Evolutionary conservation across 2,329 filamentous ascomycete genomes (phyloP).

Genomic region (Biscogniauxia mediterranea): DNA sequence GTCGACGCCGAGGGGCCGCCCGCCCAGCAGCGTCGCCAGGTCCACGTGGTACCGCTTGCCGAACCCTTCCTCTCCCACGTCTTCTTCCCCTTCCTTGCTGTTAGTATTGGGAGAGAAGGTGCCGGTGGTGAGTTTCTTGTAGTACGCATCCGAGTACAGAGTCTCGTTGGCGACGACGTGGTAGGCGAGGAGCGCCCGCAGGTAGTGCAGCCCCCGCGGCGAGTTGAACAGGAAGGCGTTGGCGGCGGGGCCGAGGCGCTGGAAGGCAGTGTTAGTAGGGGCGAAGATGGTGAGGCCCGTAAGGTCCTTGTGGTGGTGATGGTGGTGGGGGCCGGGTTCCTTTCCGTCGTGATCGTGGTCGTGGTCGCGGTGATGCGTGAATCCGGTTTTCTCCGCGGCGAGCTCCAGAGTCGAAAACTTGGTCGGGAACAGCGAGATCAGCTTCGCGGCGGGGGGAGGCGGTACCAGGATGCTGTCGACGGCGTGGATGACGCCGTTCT

Average conservation of each 20-base stretch:
- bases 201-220: conserved; percentile 67
- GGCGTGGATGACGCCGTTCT: conserved; percentile 79
- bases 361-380: conserved; percentile 40
- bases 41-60: conserved; percentile 63
- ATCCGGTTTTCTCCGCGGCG: conserved; percentile 70
- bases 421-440: conserved; percentile 63
- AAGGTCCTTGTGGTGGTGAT: conserved; percentile 46
- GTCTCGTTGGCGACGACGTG: conserved; percentile 35
- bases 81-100: conserved; percentile 18
- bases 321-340: conserved; percentile 44
- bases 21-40: conserved; percentile 68
- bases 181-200: conserved; percentile 61
- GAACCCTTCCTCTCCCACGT: conserved; percentile 29
- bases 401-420: conserved; percentile 78
- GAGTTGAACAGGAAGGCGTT: conserved; percentile 87
- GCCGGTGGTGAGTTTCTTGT: conserved; percentile 41
- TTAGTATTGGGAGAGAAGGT: not conserved
- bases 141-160: conserved; percentile 77
- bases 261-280: conserved; percentile 78
- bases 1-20: conserved; percentile 67
- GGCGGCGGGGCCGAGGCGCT: conserved; percentile 65
- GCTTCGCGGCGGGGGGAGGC: conserved; percentile 57
- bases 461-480: conserved; percentile 74
- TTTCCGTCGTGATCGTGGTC: conserved; percentile 34
- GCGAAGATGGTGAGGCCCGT: conserved; percentile 76